Base-by-base conservation (phyloP, 345 rosid species). In the Balakata baccata region DNA sequence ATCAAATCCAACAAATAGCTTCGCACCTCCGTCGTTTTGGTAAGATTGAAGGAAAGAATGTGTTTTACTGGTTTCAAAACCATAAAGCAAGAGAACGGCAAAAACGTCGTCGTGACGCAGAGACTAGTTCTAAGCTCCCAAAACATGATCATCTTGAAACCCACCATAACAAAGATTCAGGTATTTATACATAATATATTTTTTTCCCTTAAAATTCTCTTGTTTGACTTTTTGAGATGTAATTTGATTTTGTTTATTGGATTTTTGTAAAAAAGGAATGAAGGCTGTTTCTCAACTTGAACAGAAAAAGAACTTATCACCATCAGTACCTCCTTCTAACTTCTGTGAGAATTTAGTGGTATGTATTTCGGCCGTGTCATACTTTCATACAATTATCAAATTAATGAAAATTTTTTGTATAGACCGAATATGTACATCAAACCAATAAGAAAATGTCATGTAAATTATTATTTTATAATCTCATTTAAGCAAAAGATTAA, bases 271-370 rank as follows among this genome's bases (percentile, higher is more conserved):
- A 29, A 61, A 39, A 84, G 86, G 77, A 54, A 37, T 75, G 70
- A 77, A 60, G 66, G 71, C 84, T 66, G 74, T 77, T 56, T 56
- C 59, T 78, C 72, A 81, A 78, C 56, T 52, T 78, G 87, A 84
- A 67, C 82, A 75, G 81, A 79, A 80, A 59, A 86, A 81, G 75
- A 83, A 61, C 79, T 72, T 34, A 29, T 29, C 34, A 29, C 2
- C 2, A 29, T 29, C 74, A 82, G 74, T 47, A 72, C 61, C 73
- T 75, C 52, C 64, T 75, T 60, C 83, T 69, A 71, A 56, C 74
- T 64, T 76, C 76, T 68, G 66, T 41, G 63, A 64, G 47, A 64
- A 50, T 70, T n/a, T 79, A 72, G 86, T 84, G 89, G 90, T 89
- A 20, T 34, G 74, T 64, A 16, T 69, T 41, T 17, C 17, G 14